Evolutionary conservation across 2,329 filamentous ascomycete genomes (phyloP), one percentile per base, ranked within the genome.

Genomic region (Fusarium tjaetaba): DNA sequence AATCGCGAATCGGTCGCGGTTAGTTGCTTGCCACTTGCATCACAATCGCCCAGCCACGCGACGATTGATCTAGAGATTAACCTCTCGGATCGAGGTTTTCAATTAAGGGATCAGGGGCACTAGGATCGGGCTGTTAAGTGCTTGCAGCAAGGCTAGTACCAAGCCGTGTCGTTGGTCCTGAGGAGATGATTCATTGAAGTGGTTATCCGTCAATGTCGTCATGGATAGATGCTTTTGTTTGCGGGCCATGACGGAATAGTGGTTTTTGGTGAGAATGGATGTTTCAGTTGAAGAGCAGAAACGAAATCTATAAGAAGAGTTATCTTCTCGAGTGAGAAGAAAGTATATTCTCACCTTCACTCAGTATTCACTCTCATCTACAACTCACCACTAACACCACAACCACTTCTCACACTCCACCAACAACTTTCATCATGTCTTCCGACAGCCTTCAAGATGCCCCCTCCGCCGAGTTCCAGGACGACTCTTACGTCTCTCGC

Each of bases 181-280:
- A 11, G 9, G 51, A 76, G 68, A 74, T 77, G 74, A 76, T 69
- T 77, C 70, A 72, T 74, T 65, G 56, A 66, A 41, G 48, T 22
- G 62, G 22, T 34, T 52, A 52, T 68, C 45, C 53, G 43, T 65
- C 49, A 60, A 77, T 77, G 75, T 76, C 75, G 75, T 77, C 75
- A 77, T 77, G 68, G 65, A 74, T 53, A 38, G 58, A 52, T 60
- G 49, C 16, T 34, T 38, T 65, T 36, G 28, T 43, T 60, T 52
- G 48, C 14, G 52, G 56, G 61, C 36, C 42, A 74, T 74, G 73
- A 74, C 65, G 68, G 60, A 48, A 52, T 32, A n/a, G 24, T 18
- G 30, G 16, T 24, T 15, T 41, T 30, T 34, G 46, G 24, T 62
- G 30, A 48, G 30, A 62, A 26, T 20, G 20, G 4, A 26, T 38